Evolutionary conservation across 2,329 filamentous ascomycete species (phyloP), one percentile per base, ranked within the genome.

Genomic region (Emergomyces africanus): DNA sequence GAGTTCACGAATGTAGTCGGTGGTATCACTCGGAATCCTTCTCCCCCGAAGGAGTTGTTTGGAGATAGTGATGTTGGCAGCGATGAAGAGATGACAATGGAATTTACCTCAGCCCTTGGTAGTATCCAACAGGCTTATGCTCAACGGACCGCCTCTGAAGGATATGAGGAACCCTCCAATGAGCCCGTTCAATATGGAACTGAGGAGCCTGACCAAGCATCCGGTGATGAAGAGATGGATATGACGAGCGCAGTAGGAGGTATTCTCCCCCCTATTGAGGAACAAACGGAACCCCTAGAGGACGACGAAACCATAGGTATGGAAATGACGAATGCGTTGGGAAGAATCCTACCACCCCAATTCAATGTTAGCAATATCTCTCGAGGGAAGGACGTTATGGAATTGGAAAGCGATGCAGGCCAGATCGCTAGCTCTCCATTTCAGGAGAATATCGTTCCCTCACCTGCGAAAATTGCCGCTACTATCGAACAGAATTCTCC

Each of bases 291-390:
- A 64, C 68, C 60, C 53, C 37, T 42, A 20, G 68, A 63, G 63
- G 74, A 75, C 4, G 74, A 74, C 58, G 66, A 72, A 56, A 84
- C 81, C 1, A 77, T 81, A 69, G 83, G 79, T 0, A 88, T 88
- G 85, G 85, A 88, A 51, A 82, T 88, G 68, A 88, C 85, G 1
- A 77, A 77, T 51, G 82, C 80, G 5, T 75, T 87, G 53, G 85
- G 86, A 10, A 77, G 78, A 9, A 88, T 89, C 56, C 74, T 87
- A 48, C 68, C 68, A 69, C 75, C 70, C 62, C 53, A 55, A 20
- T 61, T 66, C 25, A 70, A 63, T 67, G 68, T 68, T 23, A 74
- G 74, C 54, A 71, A 74, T 41, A 77, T 78, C 44, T 69, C 72
- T 9, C 72, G 78, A 59, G 82, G 78, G 9, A 84, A 81, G 67